A percentile compares a stretch with the other conserved stretches of the same genome.
Evolutionary conservation across 2,329 filamentous ascomycete genomes (phyloP).

Genomic region (Claviceps cyperi): DNA sequence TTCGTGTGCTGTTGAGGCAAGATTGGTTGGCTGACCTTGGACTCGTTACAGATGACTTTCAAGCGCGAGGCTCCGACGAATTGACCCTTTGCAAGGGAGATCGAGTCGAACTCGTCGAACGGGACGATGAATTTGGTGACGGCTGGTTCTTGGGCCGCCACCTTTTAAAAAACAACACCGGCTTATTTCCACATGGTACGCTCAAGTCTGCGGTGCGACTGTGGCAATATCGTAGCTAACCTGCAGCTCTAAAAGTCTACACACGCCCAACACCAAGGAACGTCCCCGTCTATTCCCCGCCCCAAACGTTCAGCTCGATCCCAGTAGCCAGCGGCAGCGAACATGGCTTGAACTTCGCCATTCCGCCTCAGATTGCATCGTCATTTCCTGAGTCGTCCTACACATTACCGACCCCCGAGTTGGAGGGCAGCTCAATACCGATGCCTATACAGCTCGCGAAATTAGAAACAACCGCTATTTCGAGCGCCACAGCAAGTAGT

Average conservation of each 20-base stretch:
- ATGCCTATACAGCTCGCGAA: slow-evolving; percentile 31
- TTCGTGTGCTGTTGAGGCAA: not conserved
- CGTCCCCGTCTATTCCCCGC: slow-evolving; percentile 15
- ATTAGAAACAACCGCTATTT: slow-evolving; percentile 14
- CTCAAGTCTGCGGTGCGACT: slow-evolving; percentile 1
- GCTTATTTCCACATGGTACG: slow-evolving; percentile 70
- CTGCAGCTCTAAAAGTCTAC: slow-evolving; percentile 33
- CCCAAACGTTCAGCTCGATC: slow-evolving; percentile 17
- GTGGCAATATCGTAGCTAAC: slow-evolving; percentile 13
- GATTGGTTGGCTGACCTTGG: slow-evolving; percentile 1
- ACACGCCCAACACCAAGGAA: slow-evolving; percentile 42
- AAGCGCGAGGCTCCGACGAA: slow-evolving; percentile 84
- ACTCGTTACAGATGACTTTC: slow-evolving; percentile 61
- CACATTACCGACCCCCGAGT: slow-evolving; percentile 18
- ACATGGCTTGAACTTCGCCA: slow-evolving; percentile 8
- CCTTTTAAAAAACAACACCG: slow-evolving; percentile 56
- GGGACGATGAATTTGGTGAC: slow-evolving; percentile 79
- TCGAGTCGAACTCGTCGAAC: slow-evolving; percentile 67
- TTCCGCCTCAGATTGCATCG: slow-evolving; percentile 15
- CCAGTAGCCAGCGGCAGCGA: slow-evolving; percentile 17
- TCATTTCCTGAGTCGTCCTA: slow-evolving; percentile 15
- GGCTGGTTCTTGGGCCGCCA: slow-evolving; percentile 74
- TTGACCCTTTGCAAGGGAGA: slow-evolving; percentile 76
- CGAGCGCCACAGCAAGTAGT: slow-evolving; percentile 15
- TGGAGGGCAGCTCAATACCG: slow-evolving; percentile 20